phyloP scores from a whole-genome alignment of 2,329 filamentous ascomycete genomes.

The Colletotrichum ledebouriae region DNA sequence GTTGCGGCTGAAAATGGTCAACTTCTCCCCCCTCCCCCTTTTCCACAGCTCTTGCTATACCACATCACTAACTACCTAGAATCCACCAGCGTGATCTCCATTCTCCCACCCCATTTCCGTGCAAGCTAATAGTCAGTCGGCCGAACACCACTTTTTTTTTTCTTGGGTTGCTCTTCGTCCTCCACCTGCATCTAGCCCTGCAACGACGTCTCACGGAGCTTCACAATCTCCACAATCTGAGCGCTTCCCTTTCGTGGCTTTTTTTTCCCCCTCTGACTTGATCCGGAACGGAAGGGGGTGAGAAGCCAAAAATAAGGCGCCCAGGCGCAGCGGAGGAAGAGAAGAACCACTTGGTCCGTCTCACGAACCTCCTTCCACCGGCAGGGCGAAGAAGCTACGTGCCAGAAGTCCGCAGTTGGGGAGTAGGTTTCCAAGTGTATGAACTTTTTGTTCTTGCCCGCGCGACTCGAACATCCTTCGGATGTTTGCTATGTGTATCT shows the following conservation, averaged over 20 bases:
- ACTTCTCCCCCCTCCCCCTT: too few relatives aligned
- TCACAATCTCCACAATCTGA: slow-evolving; percentile 41
- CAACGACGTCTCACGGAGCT: slow-evolving; percentile 17
- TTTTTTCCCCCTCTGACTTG: background rate
- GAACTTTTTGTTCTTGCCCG: slow-evolving; percentile 1
- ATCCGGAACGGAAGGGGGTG: too few relatives aligned
- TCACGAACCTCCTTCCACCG: slow-evolving; percentile 29
- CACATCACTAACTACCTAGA: too few relatives aligned
- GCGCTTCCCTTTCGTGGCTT: slow-evolving; percentile 19
- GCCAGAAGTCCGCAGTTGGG: too few relatives aligned
- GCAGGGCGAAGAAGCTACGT: too few relatives aligned
- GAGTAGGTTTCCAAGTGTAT: background rate
- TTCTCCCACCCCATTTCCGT: background rate
- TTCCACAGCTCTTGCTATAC: too few relatives aligned
- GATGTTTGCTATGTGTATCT: background rate
- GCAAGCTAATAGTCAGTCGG: slow-evolving; percentile 1
- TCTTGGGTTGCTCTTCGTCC: background rate
- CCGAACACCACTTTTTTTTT: slow-evolving; percentile 25
- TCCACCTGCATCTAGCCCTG: background rate
- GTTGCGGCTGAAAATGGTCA: too few relatives aligned
- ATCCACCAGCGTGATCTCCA: background rate
- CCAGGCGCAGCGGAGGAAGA: background rate
- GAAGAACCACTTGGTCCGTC: slow-evolving; percentile 30
- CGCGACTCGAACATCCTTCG: slow-evolving; percentile 2
- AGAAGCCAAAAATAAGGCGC: too few relatives aligned